Percentiles rank a stretch among this genome's conserved stretches.
Conservation (phyloP, 768 basidiomycete genomes). For the Collybiopsis luxurians region DNA sequence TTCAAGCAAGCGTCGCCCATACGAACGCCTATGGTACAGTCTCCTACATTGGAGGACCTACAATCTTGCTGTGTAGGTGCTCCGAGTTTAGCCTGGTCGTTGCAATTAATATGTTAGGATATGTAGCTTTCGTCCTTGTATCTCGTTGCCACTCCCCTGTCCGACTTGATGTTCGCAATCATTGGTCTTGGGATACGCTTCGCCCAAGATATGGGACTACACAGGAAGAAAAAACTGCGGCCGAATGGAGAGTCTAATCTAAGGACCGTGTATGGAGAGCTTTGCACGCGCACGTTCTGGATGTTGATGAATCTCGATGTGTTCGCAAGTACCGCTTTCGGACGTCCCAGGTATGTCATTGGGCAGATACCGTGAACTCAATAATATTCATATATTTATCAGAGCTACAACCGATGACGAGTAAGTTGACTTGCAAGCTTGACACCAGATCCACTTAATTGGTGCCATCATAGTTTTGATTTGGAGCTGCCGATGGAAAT, state of each 20-base stretch:
- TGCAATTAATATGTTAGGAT: too few species aligned
- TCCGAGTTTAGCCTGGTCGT: constrained; percentile 33
- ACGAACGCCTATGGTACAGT: constrained; percentile 52
- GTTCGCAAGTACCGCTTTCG: constrained; percentile 47
- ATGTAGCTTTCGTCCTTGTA: constrained; percentile 28
- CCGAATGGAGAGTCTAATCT: constrained; percentile 15
- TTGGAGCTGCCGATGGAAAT: constrained; percentile 63
- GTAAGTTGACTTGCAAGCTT: too few species aligned
- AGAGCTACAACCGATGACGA: constrained; percentile 69
- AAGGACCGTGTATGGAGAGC: constrained; percentile 52
- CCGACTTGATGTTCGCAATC: constrained; percentile 41
- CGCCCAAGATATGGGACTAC: constrained; percentile 44
- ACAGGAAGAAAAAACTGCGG: constrained; percentile 2
- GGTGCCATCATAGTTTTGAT: constrained; percentile 70
- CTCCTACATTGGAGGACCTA: constrained; percentile 64
- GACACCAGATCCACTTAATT: too few species aligned
- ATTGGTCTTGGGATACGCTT: constrained; percentile 45
- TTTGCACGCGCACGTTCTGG: constrained; percentile 60
- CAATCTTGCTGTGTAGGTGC: constrained; percentile 61
- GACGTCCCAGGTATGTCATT: constrained; percentile 50
- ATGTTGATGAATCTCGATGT: constrained; percentile 30
- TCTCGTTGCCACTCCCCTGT: constrained; percentile 32
- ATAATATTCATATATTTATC: too few species aligned
- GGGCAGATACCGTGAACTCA: too few species aligned
- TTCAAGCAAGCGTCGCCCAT: constrained; percentile 61